These are phyloP conservation scores for Hysterium pulicare DNA, from an alignment of 2,329 filamentous ascomycete species.

Conservation along the genomic window DNA sequence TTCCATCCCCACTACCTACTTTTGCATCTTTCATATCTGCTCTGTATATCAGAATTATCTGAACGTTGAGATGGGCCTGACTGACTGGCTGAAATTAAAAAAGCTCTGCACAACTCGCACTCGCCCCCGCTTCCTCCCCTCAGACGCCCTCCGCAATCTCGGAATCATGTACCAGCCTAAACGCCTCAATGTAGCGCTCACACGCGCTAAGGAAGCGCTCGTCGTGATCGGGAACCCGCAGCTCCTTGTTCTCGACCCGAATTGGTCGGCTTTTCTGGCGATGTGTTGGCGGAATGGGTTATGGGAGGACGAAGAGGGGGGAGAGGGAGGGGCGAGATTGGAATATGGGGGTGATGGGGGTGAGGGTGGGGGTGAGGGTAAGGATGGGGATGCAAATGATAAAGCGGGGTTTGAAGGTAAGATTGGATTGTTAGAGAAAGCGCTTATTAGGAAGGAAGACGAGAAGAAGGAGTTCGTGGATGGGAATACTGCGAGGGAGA, in stretches of 20 bases:
- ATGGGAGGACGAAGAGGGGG: constrained; percentile 17
- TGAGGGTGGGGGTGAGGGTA: no score
- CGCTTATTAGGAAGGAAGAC: constrained; percentile 19
- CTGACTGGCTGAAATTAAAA: no score
- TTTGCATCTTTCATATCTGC: no score
- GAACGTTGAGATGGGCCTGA: no score
- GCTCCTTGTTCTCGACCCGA: constrained; percentile 34
- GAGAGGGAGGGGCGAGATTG: constrained; percentile 6
- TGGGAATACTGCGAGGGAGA: constrained; percentile 7
- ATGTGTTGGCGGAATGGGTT: constrained; percentile 40
- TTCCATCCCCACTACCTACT: background rate
- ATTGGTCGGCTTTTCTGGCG: constrained; percentile 37
- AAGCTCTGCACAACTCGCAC: constrained; percentile 42
- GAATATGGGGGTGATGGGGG: background rate
- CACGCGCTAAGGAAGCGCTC: constrained; percentile 42
- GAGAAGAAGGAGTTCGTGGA: constrained; percentile 3
- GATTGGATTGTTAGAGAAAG: constrained; percentile 25
- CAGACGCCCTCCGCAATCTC: constrained; percentile 26
- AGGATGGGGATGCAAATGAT: background rate
- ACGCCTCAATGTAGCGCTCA: constrained; percentile 46
- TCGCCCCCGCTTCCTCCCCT: constrained; percentile 27
- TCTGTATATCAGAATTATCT: no score
- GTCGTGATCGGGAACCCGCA: constrained; percentile 42
- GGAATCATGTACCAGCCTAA: constrained; percentile 39
- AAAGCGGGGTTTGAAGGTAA: constrained; percentile 3